Base-by-base conservation (phyloP, 805 yeast genomes). In the Komagataella phaffii region DNA sequence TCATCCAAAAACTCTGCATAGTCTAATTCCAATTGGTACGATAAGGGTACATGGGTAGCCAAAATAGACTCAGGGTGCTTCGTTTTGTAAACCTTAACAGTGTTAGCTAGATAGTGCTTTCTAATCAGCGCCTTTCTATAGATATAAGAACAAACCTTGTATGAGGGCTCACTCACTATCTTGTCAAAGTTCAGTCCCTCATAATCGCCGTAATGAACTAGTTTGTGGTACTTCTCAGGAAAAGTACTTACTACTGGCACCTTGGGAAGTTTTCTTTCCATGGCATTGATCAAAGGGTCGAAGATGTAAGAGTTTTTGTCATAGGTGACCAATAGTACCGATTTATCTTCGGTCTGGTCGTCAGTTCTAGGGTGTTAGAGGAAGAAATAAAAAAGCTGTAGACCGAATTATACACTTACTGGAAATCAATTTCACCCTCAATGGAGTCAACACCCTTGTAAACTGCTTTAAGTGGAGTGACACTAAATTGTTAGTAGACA, bases 1-100 rank as follows among this genome's bases (percentile, higher is more conserved):
- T 93, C 99, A 59, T 93, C 98, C 50, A 93, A 69, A 59, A 93
- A 93, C 64, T 93, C 99, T 1, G 98, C 97, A 66, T 88, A 93
- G 60, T 91, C 98, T 19, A 93, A 78, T 61, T 93, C 98, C 36
- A 93, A 70, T 52, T 83, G 82, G 65, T 73, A 88, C 3, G 90
- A 75, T 51, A 80, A 86, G 0, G 97, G 91, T 54, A 80, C 81
- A 2, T 93, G 80, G 1, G 55, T 59, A 2, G 63, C 68, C 52
- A 93, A 70, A 1, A 80, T 68, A 1, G 90, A 80, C 0, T 68
- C 64, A 1, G 96, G 95, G 60, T 89, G 67, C 62, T 93, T 93
- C 7, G 83, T 87, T 3, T 70, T 68, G 58, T 77, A 90, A 53
- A 80, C 77, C 50, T 79, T 83, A n/a, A 93, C 75, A 0, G 96